Conservation (phyloP, 257 asterid genomes). For the Datura wrightii region DNA sequence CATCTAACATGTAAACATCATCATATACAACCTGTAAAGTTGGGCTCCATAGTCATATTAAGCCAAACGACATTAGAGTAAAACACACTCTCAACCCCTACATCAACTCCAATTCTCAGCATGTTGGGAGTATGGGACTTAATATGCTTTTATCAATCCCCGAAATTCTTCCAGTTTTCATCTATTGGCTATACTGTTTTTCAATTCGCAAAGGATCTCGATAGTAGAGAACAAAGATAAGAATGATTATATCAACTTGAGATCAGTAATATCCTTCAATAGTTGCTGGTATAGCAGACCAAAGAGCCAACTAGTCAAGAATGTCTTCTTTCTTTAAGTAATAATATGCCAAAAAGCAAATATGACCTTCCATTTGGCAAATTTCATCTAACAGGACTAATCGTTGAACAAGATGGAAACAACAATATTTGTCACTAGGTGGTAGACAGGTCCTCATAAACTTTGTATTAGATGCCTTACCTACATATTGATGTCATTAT, state of each 20-base stretch:
- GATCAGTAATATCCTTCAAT: background rate
- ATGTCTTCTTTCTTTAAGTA: background rate
- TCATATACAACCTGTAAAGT: constrained; percentile 73
- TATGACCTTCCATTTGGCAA: constrained; percentile 17
- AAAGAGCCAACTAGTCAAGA: background rate
- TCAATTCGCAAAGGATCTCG: constrained; percentile 1
- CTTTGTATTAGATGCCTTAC: too few species aligned
- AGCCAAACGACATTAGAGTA: constrained; percentile 20
- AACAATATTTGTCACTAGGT: too few species aligned
- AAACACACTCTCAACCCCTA: constrained; percentile 14
- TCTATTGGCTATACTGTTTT: background rate
- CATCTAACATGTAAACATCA: constrained; percentile 91
- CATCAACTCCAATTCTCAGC: constrained; percentile 9
- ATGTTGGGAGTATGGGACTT: constrained; percentile 15
- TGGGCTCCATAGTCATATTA: constrained; percentile 36
- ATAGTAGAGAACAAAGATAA: constrained; percentile 2
- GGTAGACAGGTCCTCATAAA: too few species aligned
- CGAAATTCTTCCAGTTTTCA: background rate
- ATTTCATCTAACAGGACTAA: background rate
- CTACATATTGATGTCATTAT: too few species aligned
- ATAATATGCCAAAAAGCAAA: background rate
- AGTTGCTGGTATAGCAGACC: constrained; percentile 18
- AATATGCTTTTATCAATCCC: constrained; percentile 17
- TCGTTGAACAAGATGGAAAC: background rate
- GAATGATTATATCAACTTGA: constrained; percentile 6